These are phyloP conservation scores for Croton setiger DNA, from an alignment of 441 rosid genomes.

Conservation along the genomic window DNA sequence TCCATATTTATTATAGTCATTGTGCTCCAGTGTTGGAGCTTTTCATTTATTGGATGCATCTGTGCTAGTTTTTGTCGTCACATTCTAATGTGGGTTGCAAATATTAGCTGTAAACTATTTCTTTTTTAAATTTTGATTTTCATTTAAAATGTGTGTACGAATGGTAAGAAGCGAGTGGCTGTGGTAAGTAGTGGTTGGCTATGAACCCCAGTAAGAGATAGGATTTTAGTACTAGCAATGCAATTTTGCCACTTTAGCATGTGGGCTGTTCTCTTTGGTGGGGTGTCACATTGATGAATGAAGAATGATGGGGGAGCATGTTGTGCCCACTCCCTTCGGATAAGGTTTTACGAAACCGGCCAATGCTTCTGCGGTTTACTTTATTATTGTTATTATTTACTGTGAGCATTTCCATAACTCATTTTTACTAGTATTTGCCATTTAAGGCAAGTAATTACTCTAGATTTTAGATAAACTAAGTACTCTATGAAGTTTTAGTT, in stretches of 20 bases:
- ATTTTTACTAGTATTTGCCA: too few species aligned
- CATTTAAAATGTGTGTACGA: neutral
- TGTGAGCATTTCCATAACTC: too few species aligned
- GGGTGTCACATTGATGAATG: constrained; percentile 14
- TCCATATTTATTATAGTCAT: neutral
- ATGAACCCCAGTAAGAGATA: neutral
- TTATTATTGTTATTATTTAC: too few species aligned
- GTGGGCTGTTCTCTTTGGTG: constrained; percentile 10
- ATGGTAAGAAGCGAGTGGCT: constrained; percentile 1
- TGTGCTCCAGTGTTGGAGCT: neutral
- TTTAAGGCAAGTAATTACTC: too few species aligned
- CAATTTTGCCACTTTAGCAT: neutral
- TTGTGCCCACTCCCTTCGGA: constrained; percentile 13
- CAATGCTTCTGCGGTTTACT: too few species aligned
- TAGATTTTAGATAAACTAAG: too few species aligned
- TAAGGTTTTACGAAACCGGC: neutral
- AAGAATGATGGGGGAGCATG: constrained; percentile 1
- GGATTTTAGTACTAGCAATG: neutral
- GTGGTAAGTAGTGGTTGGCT: neutral
- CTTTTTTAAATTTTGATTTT: neutral
- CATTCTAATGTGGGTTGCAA: neutral
- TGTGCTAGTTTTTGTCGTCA: neutral
- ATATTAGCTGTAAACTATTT: neutral
- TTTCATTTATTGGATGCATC: neutral
- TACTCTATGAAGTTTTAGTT: too few species aligned